phyloP scores from a whole-genome alignment of 805 yeast genomes.

The Alloascoidea hylecoeti region DNA sequence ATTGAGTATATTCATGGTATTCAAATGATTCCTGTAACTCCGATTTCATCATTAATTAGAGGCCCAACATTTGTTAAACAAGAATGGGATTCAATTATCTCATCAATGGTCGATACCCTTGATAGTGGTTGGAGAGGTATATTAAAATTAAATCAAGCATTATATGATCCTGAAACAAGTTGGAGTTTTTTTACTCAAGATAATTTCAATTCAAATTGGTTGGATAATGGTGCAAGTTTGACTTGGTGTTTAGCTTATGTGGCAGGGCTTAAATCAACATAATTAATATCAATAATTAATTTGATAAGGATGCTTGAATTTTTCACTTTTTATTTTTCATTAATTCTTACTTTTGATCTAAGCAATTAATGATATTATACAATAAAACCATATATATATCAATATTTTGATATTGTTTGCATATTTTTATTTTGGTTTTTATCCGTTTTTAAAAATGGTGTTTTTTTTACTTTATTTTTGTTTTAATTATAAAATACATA shows the following conservation, averaged over 20 bases:
- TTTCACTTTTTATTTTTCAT: no score
- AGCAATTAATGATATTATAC: no score
- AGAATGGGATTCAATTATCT: conserved; percentile 45
- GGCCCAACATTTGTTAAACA: conserved; percentile 30
- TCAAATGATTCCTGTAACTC: conserved; percentile 64
- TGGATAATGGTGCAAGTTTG: conserved; percentile 49
- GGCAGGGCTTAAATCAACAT: conserved; percentile 26
- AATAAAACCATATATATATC: no score
- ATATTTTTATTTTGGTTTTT: no score
- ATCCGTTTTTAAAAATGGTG: no score
- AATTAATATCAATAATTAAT: no score
- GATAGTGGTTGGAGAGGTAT: conserved; percentile 9
- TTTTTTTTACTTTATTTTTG: no score
- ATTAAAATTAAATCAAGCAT: conserved; percentile 27
- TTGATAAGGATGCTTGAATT: no score
- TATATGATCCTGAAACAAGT: conserved; percentile 25
- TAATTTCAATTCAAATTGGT: conserved; percentile 20
- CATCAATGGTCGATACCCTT: conserved; percentile 6
- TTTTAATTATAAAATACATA: no score
- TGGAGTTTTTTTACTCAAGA: conserved; percentile 26
- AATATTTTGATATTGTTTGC: no score
- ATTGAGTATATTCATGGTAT: conserved; percentile 66
- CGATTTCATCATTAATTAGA: conserved; percentile 49
- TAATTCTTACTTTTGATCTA: no score
- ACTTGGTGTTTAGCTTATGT: conserved; percentile 50